A percentile compares a stretch with the other conserved stretches of the same genome.
Evolutionary conservation across 345 rosid species (phyloP).

Genomic region (Citrus cavaleriei): DNA sequence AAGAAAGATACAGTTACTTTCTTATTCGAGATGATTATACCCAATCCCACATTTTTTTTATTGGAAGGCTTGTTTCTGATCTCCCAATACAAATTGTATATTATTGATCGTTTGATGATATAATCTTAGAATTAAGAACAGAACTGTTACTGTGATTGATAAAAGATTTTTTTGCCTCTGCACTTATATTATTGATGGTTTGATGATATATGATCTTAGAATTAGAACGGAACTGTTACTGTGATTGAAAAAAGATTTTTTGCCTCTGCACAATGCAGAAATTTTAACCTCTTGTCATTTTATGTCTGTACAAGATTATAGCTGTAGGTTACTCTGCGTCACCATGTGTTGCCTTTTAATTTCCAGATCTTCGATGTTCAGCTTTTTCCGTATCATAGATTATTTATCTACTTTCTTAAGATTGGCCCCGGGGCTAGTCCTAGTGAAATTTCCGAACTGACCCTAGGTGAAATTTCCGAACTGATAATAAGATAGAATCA

Average conservation of each 20-base stretch:
- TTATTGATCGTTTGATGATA: not conserved
- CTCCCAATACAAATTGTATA: not conserved
- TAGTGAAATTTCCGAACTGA: not conserved
- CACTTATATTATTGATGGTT: too few species aligned
- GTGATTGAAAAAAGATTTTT: too few species aligned
- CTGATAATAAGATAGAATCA: not conserved
- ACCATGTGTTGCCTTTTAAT: not conserved
- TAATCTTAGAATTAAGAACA: not conserved
- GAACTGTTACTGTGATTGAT: too few species aligned
- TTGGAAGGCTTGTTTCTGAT: not conserved
- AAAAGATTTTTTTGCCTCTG: too few species aligned
- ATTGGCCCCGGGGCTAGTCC: not conserved
- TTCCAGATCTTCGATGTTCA: not conserved
- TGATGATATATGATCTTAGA: not conserved
- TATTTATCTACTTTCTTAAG: not conserved
- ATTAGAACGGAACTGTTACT: not conserved
- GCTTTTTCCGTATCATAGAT: not conserved
- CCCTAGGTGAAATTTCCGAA: too few species aligned
- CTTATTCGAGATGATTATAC: not conserved
- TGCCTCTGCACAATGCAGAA: not conserved
- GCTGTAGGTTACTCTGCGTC: not conserved
- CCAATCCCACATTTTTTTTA: not conserved
- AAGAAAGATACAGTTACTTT: not conserved
- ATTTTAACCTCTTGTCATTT: not conserved
- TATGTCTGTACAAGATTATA: not conserved